These are phyloP conservation scores for Oehlia diaphana DNA, from an alignment of 192 early-diverging fungal genomes.

Conservation along the genomic window DNA sequence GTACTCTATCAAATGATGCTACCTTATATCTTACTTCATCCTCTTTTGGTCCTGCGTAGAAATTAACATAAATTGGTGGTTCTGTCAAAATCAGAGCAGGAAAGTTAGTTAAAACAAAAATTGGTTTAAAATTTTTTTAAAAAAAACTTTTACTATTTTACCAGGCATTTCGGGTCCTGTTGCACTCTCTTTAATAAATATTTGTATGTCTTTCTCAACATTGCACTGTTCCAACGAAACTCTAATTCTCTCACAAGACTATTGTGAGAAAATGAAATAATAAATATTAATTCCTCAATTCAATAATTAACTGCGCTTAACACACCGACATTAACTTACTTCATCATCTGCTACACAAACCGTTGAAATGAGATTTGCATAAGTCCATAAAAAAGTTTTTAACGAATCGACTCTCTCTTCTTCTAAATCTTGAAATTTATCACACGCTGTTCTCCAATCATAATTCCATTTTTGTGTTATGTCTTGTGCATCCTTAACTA, in stretches of 20 bases:
- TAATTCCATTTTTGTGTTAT: constrained; percentile 52
- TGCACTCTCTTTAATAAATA: constrained; percentile 61
- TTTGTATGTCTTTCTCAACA: constrained; percentile 61
- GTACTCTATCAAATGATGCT: constrained; percentile 16
- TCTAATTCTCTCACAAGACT: constrained; percentile 73
- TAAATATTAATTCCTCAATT: neutral
- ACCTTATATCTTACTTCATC: neutral
- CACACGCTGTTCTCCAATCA: constrained; percentile 55
- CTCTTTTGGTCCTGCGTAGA: constrained; percentile 11
- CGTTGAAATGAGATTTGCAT: constrained; percentile 72
- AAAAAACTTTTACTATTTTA: constrained; percentile 5
- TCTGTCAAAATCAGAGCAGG: neutral
- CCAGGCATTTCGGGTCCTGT: constrained; percentile 61
- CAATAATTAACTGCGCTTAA: neutral
- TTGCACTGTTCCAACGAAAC: constrained; percentile 64
- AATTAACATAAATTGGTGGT: constrained; percentile 12
- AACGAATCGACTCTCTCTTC: constrained; percentile 73
- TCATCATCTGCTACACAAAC: constrained; percentile 72
- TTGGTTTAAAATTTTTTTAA: neutral
- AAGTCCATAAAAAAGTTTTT: constrained; percentile 64
- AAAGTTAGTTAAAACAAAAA: neutral
- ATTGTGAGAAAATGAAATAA: neutral
- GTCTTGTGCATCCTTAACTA: constrained; percentile 44
- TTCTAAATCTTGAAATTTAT: constrained; percentile 67
- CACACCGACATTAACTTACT: constrained; percentile 33